A percentile compares a stretch with the other conserved stretches of the same genome.
phyloP scores from a whole-genome alignment of 352 stramenopile species.

The Pythium grandisporangium region DNA sequence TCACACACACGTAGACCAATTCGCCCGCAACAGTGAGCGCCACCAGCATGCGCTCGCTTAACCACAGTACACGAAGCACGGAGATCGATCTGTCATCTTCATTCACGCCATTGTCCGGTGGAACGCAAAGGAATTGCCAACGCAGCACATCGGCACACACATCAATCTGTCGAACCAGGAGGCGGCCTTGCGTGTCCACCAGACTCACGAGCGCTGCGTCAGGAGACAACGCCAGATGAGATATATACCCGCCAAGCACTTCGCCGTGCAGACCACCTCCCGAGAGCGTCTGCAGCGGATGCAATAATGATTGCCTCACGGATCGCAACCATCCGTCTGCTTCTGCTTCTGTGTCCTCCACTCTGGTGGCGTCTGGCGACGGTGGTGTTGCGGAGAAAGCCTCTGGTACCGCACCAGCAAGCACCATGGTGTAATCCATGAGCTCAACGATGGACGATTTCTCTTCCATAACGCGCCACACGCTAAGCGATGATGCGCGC shows the following conservation, averaged over 20 bases:
- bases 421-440: slow-evolving; percentile 60
- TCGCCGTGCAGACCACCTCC: too few relatives aligned
- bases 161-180: slow-evolving; percentile 57
- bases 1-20: too few relatives aligned
- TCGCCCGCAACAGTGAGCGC: too few relatives aligned
- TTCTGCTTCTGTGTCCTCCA: slow-evolving; percentile 6
- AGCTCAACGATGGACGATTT: slow-evolving; percentile 37
- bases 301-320: slow-evolving; percentile 9
- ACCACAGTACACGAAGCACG: too few relatives aligned
- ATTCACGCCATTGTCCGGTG: too few relatives aligned
- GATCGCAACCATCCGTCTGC: too few relatives aligned
- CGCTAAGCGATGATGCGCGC: slow-evolving; percentile 49
- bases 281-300: slow-evolving; percentile 11
- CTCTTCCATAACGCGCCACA: slow-evolving; percentile 33
- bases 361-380: too few relatives aligned
- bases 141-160: slow-evolving; percentile 36
- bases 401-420: slow-evolving; percentile 10
- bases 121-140: too few relatives aligned
- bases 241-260: too few relatives aligned
- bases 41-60: too few relatives aligned
- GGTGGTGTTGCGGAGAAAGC: too few relatives aligned
- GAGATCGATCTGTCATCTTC: too few relatives aligned
- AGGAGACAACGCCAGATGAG: slow-evolving; percentile 29
- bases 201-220: slow-evolving; percentile 44
- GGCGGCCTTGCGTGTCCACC: slow-evolving; percentile 27